phyloP scores from a whole-genome alignment of 2,329 filamentous ascomycete genomes.

The Monosporascus ibericus region DNA sequence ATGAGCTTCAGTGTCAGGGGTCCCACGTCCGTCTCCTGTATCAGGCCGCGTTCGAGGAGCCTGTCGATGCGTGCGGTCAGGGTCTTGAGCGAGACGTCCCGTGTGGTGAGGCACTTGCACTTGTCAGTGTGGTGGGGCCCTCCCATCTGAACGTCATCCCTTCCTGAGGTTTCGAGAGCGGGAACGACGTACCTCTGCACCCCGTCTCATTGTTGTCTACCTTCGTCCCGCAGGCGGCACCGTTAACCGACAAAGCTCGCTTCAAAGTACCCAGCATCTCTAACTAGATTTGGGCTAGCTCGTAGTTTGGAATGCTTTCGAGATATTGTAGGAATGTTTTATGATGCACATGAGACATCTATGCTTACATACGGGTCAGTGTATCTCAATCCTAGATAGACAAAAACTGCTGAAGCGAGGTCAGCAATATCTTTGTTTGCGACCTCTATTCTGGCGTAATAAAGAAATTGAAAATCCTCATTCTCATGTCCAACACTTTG shows the following conservation, averaged over 20 bases:
- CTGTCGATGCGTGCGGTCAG: neutral
- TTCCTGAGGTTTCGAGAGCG: no score
- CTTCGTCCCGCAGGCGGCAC: neutral
- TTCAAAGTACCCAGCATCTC: neutral
- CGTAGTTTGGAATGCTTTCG: no score
- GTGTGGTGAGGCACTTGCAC: neutral
- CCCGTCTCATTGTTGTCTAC: neutral
- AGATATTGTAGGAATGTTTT: no score
- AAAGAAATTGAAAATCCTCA: no score
- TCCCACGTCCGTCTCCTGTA: neutral
- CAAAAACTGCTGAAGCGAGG: no score
- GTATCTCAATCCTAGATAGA: no score
- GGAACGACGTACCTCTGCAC: neutral
- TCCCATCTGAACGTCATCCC: neutral
- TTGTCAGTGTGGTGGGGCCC: neutral
- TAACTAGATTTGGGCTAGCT: neutral
- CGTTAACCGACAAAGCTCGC: neutral
- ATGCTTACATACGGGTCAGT: no score
- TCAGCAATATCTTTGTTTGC: no score
- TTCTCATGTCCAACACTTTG: no score
- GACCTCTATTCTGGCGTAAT: no score
- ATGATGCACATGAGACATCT: no score
- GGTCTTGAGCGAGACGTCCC: neutral
- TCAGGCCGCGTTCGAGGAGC: neutral
- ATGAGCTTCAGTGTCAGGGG: neutral